Percentiles rank a stretch among this genome's conserved stretches.
Evolutionary conservation across 2,329 filamentous ascomycete species (phyloP).

Genomic region (Cladosporium sp.): DNA sequence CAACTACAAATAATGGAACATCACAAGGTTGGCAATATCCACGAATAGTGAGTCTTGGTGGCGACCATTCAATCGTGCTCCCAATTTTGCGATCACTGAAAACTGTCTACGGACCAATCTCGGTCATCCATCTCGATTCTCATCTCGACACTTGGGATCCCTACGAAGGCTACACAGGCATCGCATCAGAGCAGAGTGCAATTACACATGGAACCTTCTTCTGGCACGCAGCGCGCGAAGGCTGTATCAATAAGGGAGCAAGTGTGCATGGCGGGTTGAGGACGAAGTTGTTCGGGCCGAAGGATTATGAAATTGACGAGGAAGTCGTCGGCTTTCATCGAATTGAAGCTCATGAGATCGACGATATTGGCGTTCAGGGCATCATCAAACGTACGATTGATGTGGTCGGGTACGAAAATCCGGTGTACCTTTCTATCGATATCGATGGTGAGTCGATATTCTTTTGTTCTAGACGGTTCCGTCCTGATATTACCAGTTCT

Average conservation of each 20-base stretch:
- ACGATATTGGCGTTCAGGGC: constrained; percentile 45
- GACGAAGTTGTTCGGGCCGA: constrained; percentile 36
- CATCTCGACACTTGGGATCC: constrained; percentile 55
- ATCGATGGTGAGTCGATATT: constrained; percentile 43
- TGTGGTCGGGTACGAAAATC: constrained; percentile 49
- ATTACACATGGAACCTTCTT: constrained; percentile 61
- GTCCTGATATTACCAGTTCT: constrained; percentile 38
- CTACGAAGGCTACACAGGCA: constrained; percentile 48
- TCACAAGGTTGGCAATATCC: constrained; percentile 42
- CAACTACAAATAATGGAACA: constrained; percentile 42
- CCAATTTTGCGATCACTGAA: constrained; percentile 48
- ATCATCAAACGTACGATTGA: constrained; percentile 49
- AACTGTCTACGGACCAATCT: constrained; percentile 50
- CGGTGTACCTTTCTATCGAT: constrained; percentile 61
- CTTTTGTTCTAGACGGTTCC: no score
- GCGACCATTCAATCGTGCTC: constrained; percentile 54
- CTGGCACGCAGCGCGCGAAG: constrained; percentile 65
- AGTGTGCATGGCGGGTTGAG: constrained; percentile 48
- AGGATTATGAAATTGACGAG: constrained; percentile 51
- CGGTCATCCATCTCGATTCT: constrained; percentile 55
- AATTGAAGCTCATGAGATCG: constrained; percentile 53
- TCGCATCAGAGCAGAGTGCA: constrained; percentile 54
- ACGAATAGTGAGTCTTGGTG: constrained; percentile 51
- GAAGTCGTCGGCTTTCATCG: constrained; percentile 56
- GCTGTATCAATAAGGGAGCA: constrained; percentile 57